Conservation (phyloP, 2,329 filamentous ascomycete species). For the Leptosphaerulina australis region DNA sequence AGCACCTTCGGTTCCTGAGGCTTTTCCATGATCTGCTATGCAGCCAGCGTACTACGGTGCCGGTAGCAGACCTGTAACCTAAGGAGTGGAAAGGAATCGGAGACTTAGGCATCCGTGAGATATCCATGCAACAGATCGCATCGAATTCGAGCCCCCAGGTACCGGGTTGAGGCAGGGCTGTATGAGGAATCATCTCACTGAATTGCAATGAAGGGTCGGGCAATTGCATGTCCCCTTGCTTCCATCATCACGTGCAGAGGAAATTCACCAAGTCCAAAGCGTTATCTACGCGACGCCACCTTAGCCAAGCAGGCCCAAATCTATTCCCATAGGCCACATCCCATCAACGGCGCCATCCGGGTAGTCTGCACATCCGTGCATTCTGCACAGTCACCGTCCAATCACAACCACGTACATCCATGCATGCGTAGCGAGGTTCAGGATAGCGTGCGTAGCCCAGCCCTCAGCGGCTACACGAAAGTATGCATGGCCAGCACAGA, state of each 20-base stretch:
- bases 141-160: conserved; percentile 7
- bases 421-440: conserved; percentile 8
- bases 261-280: conserved; percentile 13
- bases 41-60: conserved; percentile 11
- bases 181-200: conserved; percentile 14
- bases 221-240: conserved; percentile 15
- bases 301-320: conserved; percentile 21
- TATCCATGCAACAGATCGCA: conserved; percentile 18
- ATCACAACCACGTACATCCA: conserved; percentile 14
- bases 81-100: conserved; percentile 37
- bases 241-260: conserved; percentile 29
- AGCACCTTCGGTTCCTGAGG: conserved; percentile 16
- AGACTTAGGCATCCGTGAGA: conserved; percentile 45
- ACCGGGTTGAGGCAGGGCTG: conserved; percentile 16
- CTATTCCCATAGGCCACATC: conserved; percentile 25
- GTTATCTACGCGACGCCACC: conserved; percentile 19
- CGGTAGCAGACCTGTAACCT: conserved; percentile 23
- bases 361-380: conserved; percentile 31
- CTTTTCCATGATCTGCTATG: conserved; percentile 18
- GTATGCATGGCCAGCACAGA: conserved; percentile 21
- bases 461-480: conserved; percentile 34
- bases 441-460: conserved; percentile 11
- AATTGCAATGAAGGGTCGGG: conserved; percentile 7
- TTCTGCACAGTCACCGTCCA: conserved; percentile 28
- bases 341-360: conserved; percentile 23